Conservation (phyloP, 1,284 basidiomycete genomes). For the Sporisorium scitamineum region DNA sequence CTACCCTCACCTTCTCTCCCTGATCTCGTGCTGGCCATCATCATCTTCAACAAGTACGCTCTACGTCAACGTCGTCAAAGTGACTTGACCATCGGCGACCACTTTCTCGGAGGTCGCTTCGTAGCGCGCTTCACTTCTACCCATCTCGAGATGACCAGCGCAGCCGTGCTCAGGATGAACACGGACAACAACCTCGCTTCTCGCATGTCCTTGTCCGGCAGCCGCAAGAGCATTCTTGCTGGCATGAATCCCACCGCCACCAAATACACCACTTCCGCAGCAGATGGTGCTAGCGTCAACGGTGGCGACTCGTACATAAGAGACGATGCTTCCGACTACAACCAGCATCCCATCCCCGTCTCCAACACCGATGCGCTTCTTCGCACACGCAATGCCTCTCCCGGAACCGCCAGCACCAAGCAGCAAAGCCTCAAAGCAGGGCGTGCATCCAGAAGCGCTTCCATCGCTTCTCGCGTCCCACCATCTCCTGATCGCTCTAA, state of each 20-base stretch:
- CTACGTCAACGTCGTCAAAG: too few relatives aligned
- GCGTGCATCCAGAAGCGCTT: conserved; percentile 23
- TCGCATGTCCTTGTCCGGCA: conserved; percentile 29
- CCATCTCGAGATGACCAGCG: conserved; percentile 33
- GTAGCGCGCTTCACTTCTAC: not conserved
- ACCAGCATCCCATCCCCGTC: conserved; percentile 29
- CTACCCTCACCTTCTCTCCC: not conserved
- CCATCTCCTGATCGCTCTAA: conserved; percentile 19
- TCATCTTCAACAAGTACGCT: not conserved
- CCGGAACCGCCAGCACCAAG: conserved; percentile 16
- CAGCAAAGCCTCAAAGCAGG: conserved; percentile 14
- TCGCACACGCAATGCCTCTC: conserved; percentile 17
- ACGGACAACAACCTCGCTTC: conserved; percentile 15
- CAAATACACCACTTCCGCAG: conserved; percentile 5
- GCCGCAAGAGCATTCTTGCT: conserved; percentile 44
- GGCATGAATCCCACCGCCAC: conserved; percentile 28
- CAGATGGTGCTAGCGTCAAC: not conserved
- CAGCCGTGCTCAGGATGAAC: conserved; percentile 45
- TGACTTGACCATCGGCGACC: not conserved
- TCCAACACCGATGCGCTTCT: conserved; percentile 53
- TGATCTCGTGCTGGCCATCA: not conserved
- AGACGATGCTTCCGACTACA: conserved; percentile 22
- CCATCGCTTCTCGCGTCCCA: conserved; percentile 21
- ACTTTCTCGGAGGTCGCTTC: not conserved
- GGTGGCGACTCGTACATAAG: not conserved